Percentiles rank a stretch among this genome's conserved stretches.
Evolutionary conservation across 2,329 filamentous ascomycete species (phyloP).

Genomic region (Neonectria ditissima): DNA sequence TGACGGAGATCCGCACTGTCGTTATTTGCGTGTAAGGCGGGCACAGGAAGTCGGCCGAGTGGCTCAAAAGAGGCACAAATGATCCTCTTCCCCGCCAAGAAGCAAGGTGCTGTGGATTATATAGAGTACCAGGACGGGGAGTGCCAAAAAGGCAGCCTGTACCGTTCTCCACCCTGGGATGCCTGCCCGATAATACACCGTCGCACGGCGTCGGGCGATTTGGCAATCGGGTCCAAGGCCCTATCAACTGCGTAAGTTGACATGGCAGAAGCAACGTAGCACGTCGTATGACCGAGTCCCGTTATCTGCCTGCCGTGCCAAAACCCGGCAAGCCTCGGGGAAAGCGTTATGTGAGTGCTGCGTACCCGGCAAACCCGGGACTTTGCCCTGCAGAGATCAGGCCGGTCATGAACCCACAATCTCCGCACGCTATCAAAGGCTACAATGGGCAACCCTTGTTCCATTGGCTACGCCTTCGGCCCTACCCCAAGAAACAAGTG

Average conservation of each 20-base stretch:
- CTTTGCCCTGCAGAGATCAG: neutral
- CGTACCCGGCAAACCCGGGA: slow-evolving; percentile 4
- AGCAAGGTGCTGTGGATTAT: slow-evolving; percentile 9
- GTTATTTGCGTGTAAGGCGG: neutral
- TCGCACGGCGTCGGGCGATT: neutral
- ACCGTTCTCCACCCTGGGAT: neutral
- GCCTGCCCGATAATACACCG: slow-evolving; percentile 4
- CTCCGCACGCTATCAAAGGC: neutral
- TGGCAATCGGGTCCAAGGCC: neutral
- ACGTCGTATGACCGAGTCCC: neutral
- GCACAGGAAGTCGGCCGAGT: no score
- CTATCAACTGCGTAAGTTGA: slow-evolving; percentile 1
- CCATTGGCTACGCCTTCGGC: neutral
- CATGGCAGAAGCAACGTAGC: neutral
- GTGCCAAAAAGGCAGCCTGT: neutral
- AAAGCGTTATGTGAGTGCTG: neutral
- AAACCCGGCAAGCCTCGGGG: neutral
- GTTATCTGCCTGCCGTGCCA: neutral
- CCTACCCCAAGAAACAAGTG: neutral
- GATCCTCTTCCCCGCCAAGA: slow-evolving; percentile 10
- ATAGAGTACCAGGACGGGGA: neutral
- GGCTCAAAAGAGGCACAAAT: no score
- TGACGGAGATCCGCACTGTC: neutral
- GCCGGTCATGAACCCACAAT: neutral
- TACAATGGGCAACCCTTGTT: neutral